Conservation (phyloP, 1,284 basidiomycete species). For the Serendipita sp. region DNA sequence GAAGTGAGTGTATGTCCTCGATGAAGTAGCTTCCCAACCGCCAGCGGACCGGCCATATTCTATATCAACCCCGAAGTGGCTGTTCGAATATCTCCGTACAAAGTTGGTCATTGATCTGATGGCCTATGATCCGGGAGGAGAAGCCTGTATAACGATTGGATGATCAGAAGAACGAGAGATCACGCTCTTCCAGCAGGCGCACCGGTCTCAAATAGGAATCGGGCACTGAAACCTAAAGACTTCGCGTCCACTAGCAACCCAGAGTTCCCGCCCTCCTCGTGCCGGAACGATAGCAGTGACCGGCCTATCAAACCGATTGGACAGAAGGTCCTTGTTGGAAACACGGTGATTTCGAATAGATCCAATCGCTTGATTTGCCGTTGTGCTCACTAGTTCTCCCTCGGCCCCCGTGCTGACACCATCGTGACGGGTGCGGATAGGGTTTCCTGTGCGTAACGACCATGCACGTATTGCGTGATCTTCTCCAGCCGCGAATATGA, state of each 20-base stretch:
- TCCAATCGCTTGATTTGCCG: not conserved
- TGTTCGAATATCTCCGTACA: too few species aligned
- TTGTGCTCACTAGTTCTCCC: not conserved
- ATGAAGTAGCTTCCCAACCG: too few species aligned
- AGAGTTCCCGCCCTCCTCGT: not conserved
- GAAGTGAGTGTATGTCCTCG: too few species aligned
- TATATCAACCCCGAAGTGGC: too few species aligned
- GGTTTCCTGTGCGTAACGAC: slow-evolving; percentile 42
- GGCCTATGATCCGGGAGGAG: too few species aligned
- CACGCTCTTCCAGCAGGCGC: too few species aligned
- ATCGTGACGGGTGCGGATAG: not conserved
- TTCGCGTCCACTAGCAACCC: slow-evolving; percentile 5
- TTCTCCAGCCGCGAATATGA: slow-evolving; percentile 60
- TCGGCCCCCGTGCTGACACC: not conserved
- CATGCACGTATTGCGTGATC: slow-evolving; percentile 48
- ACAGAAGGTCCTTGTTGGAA: not conserved
- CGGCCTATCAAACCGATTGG: not conserved
- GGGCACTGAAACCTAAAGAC: not conserved
- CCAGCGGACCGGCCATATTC: too few species aligned
- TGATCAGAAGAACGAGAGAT: too few species aligned
- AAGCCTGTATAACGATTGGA: too few species aligned
- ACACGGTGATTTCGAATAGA: too few species aligned
- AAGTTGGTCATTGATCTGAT: too few species aligned
- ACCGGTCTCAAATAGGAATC: too few species aligned
- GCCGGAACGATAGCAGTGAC: not conserved